Evolutionary conservation across 164 flowering plant genomes (phyloP), one percentile per base, ranked within the genome.

Genomic region (Annona cherimola): DNA sequence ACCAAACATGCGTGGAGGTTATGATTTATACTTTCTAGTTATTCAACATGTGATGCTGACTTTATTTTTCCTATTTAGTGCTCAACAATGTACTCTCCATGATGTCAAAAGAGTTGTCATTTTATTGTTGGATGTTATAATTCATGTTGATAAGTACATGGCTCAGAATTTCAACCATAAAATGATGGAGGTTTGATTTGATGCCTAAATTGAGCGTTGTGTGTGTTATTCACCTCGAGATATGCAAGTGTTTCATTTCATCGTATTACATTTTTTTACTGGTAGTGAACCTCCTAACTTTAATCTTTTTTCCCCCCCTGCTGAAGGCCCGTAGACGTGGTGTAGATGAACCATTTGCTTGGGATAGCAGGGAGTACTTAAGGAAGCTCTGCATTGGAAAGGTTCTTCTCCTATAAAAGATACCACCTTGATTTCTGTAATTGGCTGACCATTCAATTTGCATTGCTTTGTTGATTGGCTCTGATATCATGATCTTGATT

Each of bases 301-400:
- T 7, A 68, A 69, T 71, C 8, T 57, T 26, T 45, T 61, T 54
- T 43, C 57, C 0, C 14, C 45, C 65, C 65, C 45, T 68, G 54
- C 39, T 66, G 20, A 70, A 94, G 97, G 97, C 99, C 26, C 91
- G 99, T 19, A 84, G 92, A 83, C 93, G 91, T 71, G 87, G 90
- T 54, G 14, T 75, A 1, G 99, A 96, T 81, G 99, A 96, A 78
- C 97, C 98, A 26, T 96, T 92, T 84, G 99, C 99, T 67, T 96
- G 99, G 98, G 92, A 90, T 0, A 92, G 98, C 84, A 83, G 96
- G 81, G 98, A 96, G 73, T 94, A 63, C 78, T 81, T 96, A 75
- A 86, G 99, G 83, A 92, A 93, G 75, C 89, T 93, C 65, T 90
- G 94, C 79, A 88, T 96, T 5, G 99, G 97, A 82, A 84, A 96